These are phyloP conservation scores for Naegleria fowleri DNA, from an alignment of 208 protist genomes.

Conservation along the genomic window DNA sequence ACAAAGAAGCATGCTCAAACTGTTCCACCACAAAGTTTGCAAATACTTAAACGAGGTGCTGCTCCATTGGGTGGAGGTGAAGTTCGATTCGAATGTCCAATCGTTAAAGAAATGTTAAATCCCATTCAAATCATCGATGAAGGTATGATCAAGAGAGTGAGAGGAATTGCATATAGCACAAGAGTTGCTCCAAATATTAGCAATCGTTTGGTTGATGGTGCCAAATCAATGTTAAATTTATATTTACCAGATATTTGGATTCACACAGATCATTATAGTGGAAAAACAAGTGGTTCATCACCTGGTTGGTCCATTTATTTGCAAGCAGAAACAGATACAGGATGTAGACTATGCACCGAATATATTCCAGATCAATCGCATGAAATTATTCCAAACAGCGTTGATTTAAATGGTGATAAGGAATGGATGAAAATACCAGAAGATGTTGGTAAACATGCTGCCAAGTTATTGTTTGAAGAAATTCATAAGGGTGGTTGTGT, in stretches of 20 bases:
- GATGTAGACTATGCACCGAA: not conserved
- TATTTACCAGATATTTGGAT: conserved; percentile 30
- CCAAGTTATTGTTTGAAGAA: conserved; percentile 23
- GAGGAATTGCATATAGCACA: conserved; percentile 27
- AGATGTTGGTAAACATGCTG: conserved; percentile 16
- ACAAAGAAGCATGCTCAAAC: too few relatives aligned
- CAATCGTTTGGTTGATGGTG: not conserved
- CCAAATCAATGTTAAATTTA: not conserved
- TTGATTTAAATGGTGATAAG: not conserved
- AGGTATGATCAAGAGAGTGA: conserved; percentile 33
- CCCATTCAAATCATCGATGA: conserved; percentile 24
- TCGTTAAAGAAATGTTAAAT: not conserved
- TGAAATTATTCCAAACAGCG: not conserved
- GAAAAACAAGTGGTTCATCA: not conserved
- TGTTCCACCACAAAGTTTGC: not conserved
- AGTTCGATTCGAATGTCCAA: conserved; percentile 29
- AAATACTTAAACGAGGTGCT: conserved; percentile 31
- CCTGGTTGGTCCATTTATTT: conserved; percentile 18
- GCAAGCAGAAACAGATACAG: conserved; percentile 21
- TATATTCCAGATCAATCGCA: not conserved
- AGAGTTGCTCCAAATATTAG: not conserved
- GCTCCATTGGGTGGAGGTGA: conserved; percentile 29
- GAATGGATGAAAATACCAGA: conserved; percentile 5
- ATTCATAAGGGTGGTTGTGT: conserved; percentile 19
- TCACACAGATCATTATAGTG: conserved; percentile 28